Base-by-base conservation (phyloP, 2,329 filamentous ascomycete genomes). In the Verticillium klebahnii region DNA sequence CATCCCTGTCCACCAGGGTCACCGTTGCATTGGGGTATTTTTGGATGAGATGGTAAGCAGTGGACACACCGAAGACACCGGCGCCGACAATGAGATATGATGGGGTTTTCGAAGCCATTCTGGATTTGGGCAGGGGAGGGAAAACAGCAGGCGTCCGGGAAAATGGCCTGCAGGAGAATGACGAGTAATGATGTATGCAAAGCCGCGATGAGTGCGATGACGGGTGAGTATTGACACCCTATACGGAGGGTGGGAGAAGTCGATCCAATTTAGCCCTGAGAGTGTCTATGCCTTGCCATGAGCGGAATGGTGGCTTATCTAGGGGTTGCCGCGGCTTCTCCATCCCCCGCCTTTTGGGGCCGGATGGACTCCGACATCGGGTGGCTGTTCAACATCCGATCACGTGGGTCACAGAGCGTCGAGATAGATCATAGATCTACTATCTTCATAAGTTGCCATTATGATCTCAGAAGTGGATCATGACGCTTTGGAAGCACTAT, bases 51-150 rank as follows among this genome's bases (percentile, higher is more conserved):
- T 83, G 77, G 64, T 81, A 80, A 2, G 81, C 82, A 0, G 80
- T 82, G 29, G 76, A 79, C 32, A 76, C 76, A 56, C 81, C 82
- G 62, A 83, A 83, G 32, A 80, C 78, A 40, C 82, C 82, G 4
- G 76, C 79, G 32, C 82, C 82, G 54, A 84, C 67, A 58, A 84
- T 82, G 55, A 84, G 71, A 57, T 65, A 68, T 7, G 65, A 66
- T 32, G 37, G 17, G 9, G 60, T 58, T 23, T 29, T 39, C 5
- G 60, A 45, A 23, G 60, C 40, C 64, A 65, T 65, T 37, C 32
- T 64, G 29, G 37, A 7, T 15, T 23, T 29, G 45, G 45, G 12
- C 7, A 11, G n/a, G 45, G n/a, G 19, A 52, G 34, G 34, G 29
- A 29, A 9, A 12, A 57, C 11, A 9, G 31, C 19, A 6, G 36